phyloP scores from a whole-genome alignment of 768 basidiomycete genomes.

The Amanita inopinata region DNA sequence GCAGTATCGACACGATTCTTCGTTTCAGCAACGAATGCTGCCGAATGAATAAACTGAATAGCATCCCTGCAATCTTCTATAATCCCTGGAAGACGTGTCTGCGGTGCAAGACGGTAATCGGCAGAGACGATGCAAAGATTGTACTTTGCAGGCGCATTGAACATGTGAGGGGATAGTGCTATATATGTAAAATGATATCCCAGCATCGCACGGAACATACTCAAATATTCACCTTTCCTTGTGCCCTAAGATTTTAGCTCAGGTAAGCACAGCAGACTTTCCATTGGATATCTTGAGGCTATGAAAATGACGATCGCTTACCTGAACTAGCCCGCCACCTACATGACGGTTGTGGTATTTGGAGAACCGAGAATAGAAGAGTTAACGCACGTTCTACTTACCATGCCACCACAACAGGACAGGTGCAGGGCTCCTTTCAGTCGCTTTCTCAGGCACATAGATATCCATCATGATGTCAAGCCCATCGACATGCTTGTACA shows the following conservation, averaged over 20 bases:
- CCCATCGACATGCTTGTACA: constrained; percentile 22
- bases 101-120: constrained; percentile 29
- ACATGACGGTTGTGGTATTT: too few species aligned
- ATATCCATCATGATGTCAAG: constrained; percentile 26
- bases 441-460: constrained; percentile 22
- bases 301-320: too few species aligned
- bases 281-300: too few species aligned
- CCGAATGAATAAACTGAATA: constrained; percentile 22
- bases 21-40: constrained; percentile 19
- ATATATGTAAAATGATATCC: too few species aligned
- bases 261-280: too few species aligned
- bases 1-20: constrained; percentile 19
- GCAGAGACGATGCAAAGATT: constrained; percentile 23
- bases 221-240: constrained; percentile 22
- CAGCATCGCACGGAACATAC: too few species aligned
- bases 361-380: neutral
- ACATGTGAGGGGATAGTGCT: constrained; percentile 27
- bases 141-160: constrained; percentile 21
- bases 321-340: constrained; percentile 27
- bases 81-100: constrained; percentile 25
- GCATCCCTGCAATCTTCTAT: constrained; percentile 25
- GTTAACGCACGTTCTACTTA: constrained; percentile 10
- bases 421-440: constrained; percentile 19
- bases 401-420: constrained; percentile 30
- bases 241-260: constrained; percentile 16